phyloP scores from a whole-genome alignment of 306 rosid species.

The Trichosanthes cucumerina region DNA sequence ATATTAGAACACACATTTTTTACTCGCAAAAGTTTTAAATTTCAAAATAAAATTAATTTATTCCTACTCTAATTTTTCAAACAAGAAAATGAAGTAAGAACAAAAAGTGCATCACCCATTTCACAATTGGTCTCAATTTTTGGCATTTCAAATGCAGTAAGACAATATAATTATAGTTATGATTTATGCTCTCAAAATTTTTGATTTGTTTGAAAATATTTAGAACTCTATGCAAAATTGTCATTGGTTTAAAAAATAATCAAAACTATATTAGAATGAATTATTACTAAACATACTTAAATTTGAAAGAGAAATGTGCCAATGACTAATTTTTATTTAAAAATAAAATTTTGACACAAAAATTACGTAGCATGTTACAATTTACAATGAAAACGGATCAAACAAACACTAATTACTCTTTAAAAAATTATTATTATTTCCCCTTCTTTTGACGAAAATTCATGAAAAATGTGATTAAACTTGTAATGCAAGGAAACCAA shows the following conservation, averaged over 20 bases:
- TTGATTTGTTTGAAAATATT: neutral
- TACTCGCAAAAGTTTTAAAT: too few relatives aligned
- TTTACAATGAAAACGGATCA: neutral
- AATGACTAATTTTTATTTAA: too few relatives aligned
- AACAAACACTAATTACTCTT: neutral
- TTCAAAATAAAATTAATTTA: too few relatives aligned
- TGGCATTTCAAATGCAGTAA: neutral
- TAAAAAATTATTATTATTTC: neutral
- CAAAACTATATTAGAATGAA: neutral
- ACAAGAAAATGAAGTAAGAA: too few relatives aligned
- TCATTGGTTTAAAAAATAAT: neutral
- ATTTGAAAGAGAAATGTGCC: too few relatives aligned
- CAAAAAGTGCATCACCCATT: too few relatives aligned
- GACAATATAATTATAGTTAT: neutral
- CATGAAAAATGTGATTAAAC: slow-evolving; percentile 2
- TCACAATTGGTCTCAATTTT: too few relatives aligned
- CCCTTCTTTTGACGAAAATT: neutral
- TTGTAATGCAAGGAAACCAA: neutral
- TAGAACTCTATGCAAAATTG: neutral
- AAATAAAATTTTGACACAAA: neutral
- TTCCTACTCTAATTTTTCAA: too few relatives aligned
- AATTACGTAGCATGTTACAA: neutral
- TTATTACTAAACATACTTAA: neutral
- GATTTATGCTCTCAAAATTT: neutral
- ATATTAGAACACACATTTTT: too few relatives aligned